Percentiles rank a stretch among this genome's conserved stretches.
Conservation (phyloP, 2,329 filamentous ascomycete species). For the Ophiosphaerella herpotricha region DNA sequence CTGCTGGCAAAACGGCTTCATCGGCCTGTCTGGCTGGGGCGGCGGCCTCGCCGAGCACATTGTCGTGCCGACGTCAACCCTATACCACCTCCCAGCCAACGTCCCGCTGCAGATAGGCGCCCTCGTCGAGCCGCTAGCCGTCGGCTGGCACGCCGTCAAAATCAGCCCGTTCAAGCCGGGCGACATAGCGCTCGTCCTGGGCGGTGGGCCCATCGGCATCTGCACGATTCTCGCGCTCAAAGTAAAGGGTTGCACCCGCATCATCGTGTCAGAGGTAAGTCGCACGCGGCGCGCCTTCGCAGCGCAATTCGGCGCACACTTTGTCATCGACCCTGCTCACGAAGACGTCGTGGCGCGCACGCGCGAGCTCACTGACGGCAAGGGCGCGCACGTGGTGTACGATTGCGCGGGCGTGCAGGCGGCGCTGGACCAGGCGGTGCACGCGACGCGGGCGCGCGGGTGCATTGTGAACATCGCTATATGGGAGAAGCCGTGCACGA, state of each 20-base stretch:
- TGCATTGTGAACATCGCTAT: constrained; percentile 62
- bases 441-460: constrained; percentile 55
- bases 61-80: constrained; percentile 53
- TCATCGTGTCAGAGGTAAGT: constrained; percentile 60
- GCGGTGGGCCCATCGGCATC: constrained; percentile 60
- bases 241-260: constrained; percentile 43
- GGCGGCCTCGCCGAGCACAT: constrained; percentile 59
- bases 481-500: constrained; percentile 58
- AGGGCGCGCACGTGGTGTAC: constrained; percentile 57
- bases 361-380: constrained; percentile 49
- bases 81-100: constrained; percentile 57
- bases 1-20: constrained; percentile 60
- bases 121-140: constrained; percentile 59
- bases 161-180: constrained; percentile 55
- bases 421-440: constrained; percentile 55
- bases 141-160: constrained; percentile 61
- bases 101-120: constrained; percentile 58
- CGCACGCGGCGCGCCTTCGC: constrained; percentile 55
- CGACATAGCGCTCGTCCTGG: constrained; percentile 55
- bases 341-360: constrained; percentile 54
- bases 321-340: constrained; percentile 57
- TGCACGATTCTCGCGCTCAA: constrained; percentile 38
- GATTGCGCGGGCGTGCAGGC: constrained; percentile 60
- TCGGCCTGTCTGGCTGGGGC: constrained; percentile 59
- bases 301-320: constrained; percentile 56